These are phyloP conservation scores for Neoscytalidium dimidiatum DNA, from an alignment of 2,329 filamentous ascomycete genomes.

Conservation along the genomic window DNA sequence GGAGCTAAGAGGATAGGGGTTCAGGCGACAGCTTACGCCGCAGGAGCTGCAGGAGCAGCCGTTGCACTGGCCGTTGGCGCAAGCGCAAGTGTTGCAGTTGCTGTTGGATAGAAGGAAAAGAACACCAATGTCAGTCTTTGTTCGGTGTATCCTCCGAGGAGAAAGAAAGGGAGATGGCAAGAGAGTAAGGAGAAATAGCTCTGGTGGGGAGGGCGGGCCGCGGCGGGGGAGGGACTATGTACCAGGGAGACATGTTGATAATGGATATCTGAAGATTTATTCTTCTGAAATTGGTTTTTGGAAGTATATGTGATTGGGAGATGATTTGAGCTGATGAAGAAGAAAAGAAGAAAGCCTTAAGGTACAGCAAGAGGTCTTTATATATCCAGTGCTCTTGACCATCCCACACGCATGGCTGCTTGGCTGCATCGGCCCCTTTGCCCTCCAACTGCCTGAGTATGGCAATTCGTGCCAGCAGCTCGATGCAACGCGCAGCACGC, in stretches of 20 bases:
- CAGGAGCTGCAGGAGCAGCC: slow-evolving; percentile 34
- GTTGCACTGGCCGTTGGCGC: slow-evolving; percentile 33
- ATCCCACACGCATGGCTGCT: not conserved
- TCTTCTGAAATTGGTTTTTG: not conserved
- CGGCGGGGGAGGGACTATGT: not conserved
- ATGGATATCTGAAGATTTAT: not conserved
- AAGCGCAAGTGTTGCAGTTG: slow-evolving; percentile 32
- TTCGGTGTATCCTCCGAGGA: not conserved
- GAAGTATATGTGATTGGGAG: not conserved
- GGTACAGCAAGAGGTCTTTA: not conserved
- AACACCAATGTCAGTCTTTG: slow-evolving; percentile 13
- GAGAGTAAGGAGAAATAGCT: not conserved
- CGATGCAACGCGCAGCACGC: slow-evolving; percentile 1
- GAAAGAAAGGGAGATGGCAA: not conserved
- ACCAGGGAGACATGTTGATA: slow-evolving; percentile 25
- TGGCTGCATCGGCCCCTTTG: not conserved
- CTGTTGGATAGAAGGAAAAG: not conserved
- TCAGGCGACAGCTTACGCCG: slow-evolving; percentile 22
- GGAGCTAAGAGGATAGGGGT: not conserved
- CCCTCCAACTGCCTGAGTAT: not conserved
- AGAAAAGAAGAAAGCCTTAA: not conserved
- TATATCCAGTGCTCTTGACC: slow-evolving; percentile 15
- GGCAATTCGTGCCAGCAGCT: not conserved
- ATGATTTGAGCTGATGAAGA: slow-evolving; percentile 10
- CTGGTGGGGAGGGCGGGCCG: not conserved